Evolutionary conservation across 768 basidiomycete genomes (phyloP).

Genomic region (Cystoderma amianthinum): DNA sequence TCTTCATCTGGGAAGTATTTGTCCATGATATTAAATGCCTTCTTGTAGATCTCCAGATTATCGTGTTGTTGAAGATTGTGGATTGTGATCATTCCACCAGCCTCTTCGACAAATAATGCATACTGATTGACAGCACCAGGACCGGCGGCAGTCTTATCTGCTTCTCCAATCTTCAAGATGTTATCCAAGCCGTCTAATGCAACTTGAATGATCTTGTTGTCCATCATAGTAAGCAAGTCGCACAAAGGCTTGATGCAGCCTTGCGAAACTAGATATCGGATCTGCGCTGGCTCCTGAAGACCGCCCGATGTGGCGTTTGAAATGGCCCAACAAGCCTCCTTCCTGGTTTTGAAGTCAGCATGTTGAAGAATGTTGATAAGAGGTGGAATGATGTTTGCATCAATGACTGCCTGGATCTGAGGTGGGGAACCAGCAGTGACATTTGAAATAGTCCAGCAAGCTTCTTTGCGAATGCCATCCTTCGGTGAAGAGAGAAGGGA

Average conservation of each 20-base stretch:
- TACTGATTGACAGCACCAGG: conserved; percentile 88
- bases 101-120: conserved; percentile 93
- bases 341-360: conserved; percentile 98
- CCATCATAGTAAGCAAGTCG: conserved; percentile 95
- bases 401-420: conserved; percentile 96
- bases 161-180: conserved; percentile 95
- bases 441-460: conserved; percentile 99
- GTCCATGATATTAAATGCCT: conserved; percentile 97
- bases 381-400: conserved; percentile 96
- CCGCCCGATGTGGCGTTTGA: conserved; percentile 99
- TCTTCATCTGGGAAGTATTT: conserved; percentile 99
- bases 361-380: conserved; percentile 97
- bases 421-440: conserved; percentile 95
- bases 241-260: conserved; percentile 99
- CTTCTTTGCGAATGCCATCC: conserved; percentile 98
- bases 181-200: conserved; percentile 98
- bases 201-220: conserved; percentile 99
- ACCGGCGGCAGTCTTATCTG: conserved; percentile 79
- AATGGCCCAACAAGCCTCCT: conserved; percentile 99
- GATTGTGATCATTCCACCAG: conserved; percentile 97
- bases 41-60: conserved; percentile 99
- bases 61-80: conserved; percentile 99
- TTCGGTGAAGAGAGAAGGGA: conserved; percentile 92
- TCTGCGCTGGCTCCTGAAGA: conserved; percentile 92
- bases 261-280: conserved; percentile 95